Conservation (phyloP, 2,329 filamentous ascomycete species). For the Didymella lethalis region DNA sequence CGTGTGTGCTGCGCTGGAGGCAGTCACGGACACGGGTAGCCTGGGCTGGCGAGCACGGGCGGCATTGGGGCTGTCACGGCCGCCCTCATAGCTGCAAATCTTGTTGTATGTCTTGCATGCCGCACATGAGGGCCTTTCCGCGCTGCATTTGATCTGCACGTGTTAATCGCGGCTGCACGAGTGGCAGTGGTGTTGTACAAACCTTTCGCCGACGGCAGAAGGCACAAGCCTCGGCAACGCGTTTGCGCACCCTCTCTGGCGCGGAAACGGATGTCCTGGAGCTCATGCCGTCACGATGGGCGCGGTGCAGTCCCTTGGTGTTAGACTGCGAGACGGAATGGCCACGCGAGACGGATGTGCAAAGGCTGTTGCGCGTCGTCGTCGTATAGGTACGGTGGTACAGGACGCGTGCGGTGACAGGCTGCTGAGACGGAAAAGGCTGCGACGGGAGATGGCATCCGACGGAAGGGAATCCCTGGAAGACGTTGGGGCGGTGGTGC, state of each 20-base stretch:
- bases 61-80: slow-evolving; percentile 28
- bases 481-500: background rate
- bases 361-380: background rate
- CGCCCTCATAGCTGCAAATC: slow-evolving; percentile 53
- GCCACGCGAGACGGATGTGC: background rate
- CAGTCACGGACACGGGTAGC: slow-evolving; percentile 4
- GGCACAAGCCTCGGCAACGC: slow-evolving; percentile 45
- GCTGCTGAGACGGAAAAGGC: slow-evolving; percentile 1
- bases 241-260: slow-evolving; percentile 26
- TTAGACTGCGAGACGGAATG: background rate
- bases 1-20: background rate
- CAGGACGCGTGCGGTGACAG: background rate
- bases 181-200: background rate
- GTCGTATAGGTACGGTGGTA: background rate
- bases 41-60: slow-evolving; percentile 7
- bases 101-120: slow-evolving; percentile 58
- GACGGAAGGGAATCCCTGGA: slow-evolving; percentile 3
- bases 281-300: background rate
- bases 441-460: background rate
- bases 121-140: slow-evolving; percentile 55
- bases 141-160: slow-evolving; percentile 59
- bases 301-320: background rate
- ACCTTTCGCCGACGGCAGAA: slow-evolving; percentile 53
- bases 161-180: background rate
- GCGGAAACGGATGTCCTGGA: slow-evolving; percentile 6